phyloP scores from a whole-genome alignment of 345 rosid genomes.

The Corchorus capsularis region DNA sequence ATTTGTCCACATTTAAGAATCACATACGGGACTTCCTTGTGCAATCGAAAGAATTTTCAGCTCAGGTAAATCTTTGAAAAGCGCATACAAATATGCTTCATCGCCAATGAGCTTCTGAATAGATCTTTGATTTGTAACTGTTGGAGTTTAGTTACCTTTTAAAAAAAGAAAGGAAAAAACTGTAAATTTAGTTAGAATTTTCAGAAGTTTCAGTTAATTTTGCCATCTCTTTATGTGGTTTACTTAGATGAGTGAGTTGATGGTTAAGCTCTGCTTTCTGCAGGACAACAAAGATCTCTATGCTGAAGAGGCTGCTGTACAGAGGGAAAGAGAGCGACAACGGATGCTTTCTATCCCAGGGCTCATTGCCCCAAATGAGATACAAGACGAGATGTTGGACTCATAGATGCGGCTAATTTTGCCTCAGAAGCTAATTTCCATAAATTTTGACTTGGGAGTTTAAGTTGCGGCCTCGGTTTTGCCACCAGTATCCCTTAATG shows the following conservation, averaged over 20 bases:
- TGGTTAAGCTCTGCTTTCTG: conserved; percentile 2
- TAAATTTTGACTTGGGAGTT: conserved; percentile 27
- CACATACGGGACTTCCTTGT: conserved; percentile 96
- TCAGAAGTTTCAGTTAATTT: neutral
- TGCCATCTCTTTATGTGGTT: neutral
- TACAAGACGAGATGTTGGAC: conserved; percentile 82
- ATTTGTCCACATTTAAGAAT: conserved; percentile 75
- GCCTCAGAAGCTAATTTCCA: conserved; percentile 31
- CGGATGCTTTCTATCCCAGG: conserved; percentile 81
- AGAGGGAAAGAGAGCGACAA: conserved; percentile 67
- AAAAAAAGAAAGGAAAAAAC: no score
- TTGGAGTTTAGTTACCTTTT: neutral
- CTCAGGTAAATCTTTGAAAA: conserved; percentile 52
- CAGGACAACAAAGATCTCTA: conserved; percentile 84
- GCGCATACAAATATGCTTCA: neutral
- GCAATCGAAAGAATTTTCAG: conserved; percentile 83
- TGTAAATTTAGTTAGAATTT: conserved; percentile 1
- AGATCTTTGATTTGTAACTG: neutral
- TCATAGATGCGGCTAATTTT: conserved; percentile 45
- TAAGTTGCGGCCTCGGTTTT: conserved; percentile 25
- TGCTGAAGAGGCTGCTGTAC: conserved; percentile 81
- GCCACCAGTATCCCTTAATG: conserved; percentile 21
- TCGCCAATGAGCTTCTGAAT: neutral
- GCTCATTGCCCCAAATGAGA: conserved; percentile 73
- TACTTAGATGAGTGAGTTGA: neutral